These are phyloP conservation scores for Urochloa ruziziensis DNA, from an alignment of 176 grass and related monocot species.

Conservation along the genomic window DNA sequence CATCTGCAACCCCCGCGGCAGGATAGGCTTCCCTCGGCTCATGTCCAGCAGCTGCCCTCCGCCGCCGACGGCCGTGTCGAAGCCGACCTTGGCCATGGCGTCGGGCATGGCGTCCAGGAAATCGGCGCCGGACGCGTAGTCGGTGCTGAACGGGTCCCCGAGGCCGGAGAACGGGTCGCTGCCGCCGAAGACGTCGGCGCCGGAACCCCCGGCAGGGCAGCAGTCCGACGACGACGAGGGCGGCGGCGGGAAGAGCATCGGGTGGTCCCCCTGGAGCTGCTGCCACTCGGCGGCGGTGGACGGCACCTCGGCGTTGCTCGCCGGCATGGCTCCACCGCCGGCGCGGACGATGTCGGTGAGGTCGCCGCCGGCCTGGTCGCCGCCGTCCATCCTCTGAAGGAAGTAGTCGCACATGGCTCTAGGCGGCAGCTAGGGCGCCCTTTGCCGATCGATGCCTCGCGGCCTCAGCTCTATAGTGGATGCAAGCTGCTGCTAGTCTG, in stretches of 20 bases:
- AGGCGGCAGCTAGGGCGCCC: slow-evolving; percentile 30
- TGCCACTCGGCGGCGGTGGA: slow-evolving; percentile 49
- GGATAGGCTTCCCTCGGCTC: slow-evolving; percentile 47
- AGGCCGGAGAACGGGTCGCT: slow-evolving; percentile 68
- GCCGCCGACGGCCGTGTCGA: slow-evolving; percentile 25
- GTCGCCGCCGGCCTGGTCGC: slow-evolving; percentile 45
- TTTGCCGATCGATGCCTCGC: slow-evolving; percentile 24
- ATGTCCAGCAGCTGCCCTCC: slow-evolving; percentile 26
- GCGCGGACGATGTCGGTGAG: slow-evolving; percentile 53
- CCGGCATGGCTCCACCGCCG: slow-evolving; percentile 39
- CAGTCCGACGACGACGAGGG: background rate
- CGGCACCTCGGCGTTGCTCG: slow-evolving; percentile 11
- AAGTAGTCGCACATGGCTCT: slow-evolving; percentile 59
- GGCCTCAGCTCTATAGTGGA: slow-evolving; percentile 28
- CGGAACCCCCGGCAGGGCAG: background rate
- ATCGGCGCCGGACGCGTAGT: slow-evolving; percentile 38
- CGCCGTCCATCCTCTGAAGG: slow-evolving; percentile 55
- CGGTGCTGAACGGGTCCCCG: slow-evolving; percentile 61
- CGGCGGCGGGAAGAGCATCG: slow-evolving; percentile 35
- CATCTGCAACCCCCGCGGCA: slow-evolving; percentile 55
- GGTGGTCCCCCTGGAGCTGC: slow-evolving; percentile 29
- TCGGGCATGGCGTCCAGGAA: slow-evolving; percentile 37
- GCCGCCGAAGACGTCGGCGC: slow-evolving; percentile 19
- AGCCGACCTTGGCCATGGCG: slow-evolving; percentile 40
- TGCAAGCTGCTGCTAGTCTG: slow-evolving; percentile 28